These are phyloP conservation scores for Gyromitra esculenta DNA, from an alignment of 2,329 filamentous ascomycete genomes.

Conservation along the genomic window DNA sequence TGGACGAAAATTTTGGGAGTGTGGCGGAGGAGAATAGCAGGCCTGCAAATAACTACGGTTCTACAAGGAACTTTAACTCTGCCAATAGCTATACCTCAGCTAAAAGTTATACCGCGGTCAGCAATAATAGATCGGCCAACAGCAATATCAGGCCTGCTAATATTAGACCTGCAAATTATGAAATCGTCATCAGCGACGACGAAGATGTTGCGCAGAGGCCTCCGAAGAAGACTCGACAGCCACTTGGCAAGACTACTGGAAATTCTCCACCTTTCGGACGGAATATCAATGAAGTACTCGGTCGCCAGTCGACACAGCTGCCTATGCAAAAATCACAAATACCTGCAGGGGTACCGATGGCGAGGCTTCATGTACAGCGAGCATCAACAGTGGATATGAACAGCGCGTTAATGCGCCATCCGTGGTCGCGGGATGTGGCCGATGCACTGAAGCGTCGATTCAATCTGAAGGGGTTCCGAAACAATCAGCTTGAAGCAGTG, in stretches of 20 bases:
- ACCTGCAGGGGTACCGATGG: constrained; percentile 25
- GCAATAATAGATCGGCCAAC: neutral
- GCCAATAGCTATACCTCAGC: neutral
- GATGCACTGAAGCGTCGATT: constrained; percentile 83
- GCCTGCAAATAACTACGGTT: neutral
- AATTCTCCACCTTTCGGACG: constrained; percentile 45
- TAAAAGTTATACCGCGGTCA: neutral
- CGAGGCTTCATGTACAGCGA: constrained; percentile 52
- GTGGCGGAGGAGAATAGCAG: neutral
- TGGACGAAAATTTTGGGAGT: constrained; percentile 21
- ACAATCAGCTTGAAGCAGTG: constrained; percentile 93
- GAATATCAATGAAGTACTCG: constrained; percentile 48
- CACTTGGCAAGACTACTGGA: constrained; percentile 38
- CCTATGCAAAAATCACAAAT: constrained; percentile 39
- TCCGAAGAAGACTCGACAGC: constrained; percentile 16
- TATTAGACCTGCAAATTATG: neutral
- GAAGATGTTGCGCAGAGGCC: constrained; percentile 34
- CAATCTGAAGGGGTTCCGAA: constrained; percentile 83
- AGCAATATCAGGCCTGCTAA: neutral
- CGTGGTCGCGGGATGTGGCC: constrained; percentile 89
- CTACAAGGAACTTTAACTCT: neutral
- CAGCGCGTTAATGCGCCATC: constrained; percentile 67
- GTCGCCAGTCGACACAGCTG: constrained; percentile 28
- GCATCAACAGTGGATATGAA: constrained; percentile 54
- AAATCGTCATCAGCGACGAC: constrained; percentile 48